Evolutionary conservation across 805 yeast genomes (phyloP), one percentile per base, ranked within the genome.

Genomic region (Candida quercuum): DNA sequence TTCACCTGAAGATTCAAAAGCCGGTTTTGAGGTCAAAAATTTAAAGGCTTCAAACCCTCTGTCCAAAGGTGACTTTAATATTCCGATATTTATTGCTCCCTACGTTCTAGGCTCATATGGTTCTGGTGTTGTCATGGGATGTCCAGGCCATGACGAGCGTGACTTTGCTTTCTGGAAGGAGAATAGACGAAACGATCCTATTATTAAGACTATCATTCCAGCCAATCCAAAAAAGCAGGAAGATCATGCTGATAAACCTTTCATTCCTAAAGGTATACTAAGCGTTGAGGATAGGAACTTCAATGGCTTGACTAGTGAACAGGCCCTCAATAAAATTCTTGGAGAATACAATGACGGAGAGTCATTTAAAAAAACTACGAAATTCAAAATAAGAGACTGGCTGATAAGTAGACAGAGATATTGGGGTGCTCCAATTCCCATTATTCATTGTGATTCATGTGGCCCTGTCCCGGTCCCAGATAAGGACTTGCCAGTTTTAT

Each of bases 361-460:
- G 0, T 28, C 58, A 2, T 96, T 91, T 0, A 46, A 60, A 1
- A 40, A 48, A 3, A 65, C 73, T 4, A 68, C 71, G 0, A 79
- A 79, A 45, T 81, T 70, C 51, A 74, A 80, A 46, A 64, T 93
- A 21, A 72, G 97, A 48, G 99, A 93, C 56, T 93, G 99, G 99
- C 71, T 93, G 20, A 83, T 93, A 33, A 82, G 94, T 52, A 75
- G 99, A 54, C 99, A 93, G 60, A 66, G 99, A 42, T 91, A 84
- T 60, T 93, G 99, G 99, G 99, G 99, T 19, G 93, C 97, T 0
- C 99, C 99, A 3, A 93, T 93, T 38, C 99, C 99, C 5, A 87
- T 93, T 15, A 71, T 93, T 20, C 93, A 93, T 53, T 93, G 99
- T 64, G 72, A 70, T 6, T 46, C 59, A 3, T 93, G 99, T 68